Evolutionary conservation across 2,329 filamentous ascomycete species (phyloP), one percentile per base, ranked within the genome.

Genomic region (Penicillium verrucosum): DNA sequence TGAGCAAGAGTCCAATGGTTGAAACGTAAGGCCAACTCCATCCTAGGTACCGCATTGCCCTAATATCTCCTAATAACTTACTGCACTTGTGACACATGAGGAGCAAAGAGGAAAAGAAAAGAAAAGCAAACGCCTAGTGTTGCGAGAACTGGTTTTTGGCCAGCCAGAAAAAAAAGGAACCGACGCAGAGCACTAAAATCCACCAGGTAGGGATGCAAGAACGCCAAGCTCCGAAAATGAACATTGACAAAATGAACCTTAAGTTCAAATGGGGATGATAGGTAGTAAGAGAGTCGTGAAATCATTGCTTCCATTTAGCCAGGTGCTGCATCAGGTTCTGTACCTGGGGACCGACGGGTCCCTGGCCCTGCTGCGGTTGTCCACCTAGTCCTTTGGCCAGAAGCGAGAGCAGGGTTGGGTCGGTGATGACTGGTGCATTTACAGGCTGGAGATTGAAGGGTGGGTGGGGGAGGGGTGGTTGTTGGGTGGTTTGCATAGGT

Each of bases 261-360:
- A 46, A 36, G 54, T 56, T 52, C 54, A 10, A 46, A 52, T 52
- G 44, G 49, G 29, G 43, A 47, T 53, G 49, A 46, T 50, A 44
- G 49, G 23, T 23, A 46, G 54, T 43, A 62, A 46, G 48, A 60
- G 48, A 63, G 41, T 65, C 61, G 49, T 66, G 45, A 62, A 62
- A 60, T 75, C 70, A 78, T 69, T 76, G 75, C 65, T 76, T 77
- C 73, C 76, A 79, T 65, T 77, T 77, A 37, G 74, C 68, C 56
- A 80, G 60, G 54, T 80, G 78, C 54, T 78, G 75, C 70, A 80
- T 76, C 47, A 80, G 74, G 56, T 78, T 78, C 61, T 80, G 78
- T 36, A 80, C 73, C 61, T 79, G 77, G 44, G 73, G 65, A 43
- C 64, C 65, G 51, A 69, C 61, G 36, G 66, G 54, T 41, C 70